A percentile compares a stretch with the other conserved stretches of the same genome.
These are phyloP conservation scores for Rubus idaeus DNA, from an alignment of 306 rosid species.

Conservation along the genomic window DNA sequence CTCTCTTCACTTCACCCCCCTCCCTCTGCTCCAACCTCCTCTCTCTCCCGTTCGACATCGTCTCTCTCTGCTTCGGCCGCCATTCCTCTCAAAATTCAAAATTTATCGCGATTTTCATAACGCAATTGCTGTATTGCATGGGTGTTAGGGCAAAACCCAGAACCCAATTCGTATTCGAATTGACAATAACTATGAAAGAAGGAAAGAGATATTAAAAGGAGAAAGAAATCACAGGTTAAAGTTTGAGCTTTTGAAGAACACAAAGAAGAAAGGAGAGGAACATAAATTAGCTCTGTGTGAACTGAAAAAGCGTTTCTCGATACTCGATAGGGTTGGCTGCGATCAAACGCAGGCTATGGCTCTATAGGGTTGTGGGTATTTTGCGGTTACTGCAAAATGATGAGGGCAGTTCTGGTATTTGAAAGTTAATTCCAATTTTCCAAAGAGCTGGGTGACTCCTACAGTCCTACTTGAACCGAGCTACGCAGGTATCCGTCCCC, in stretches of 20 bases:
- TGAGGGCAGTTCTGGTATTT: not conserved
- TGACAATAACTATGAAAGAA: not conserved
- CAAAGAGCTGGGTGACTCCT: too few relatives aligned
- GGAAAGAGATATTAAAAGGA: not conserved
- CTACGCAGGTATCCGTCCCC: too few relatives aligned
- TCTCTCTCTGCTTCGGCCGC: not conserved
- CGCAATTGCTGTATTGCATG: not conserved
- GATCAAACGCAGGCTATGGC: not conserved
- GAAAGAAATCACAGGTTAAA: not conserved
- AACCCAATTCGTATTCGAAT: not conserved
- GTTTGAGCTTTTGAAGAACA: not conserved
- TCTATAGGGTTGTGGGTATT: not conserved
- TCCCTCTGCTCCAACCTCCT: slow-evolving; percentile 9
- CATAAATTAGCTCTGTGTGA: not conserved
- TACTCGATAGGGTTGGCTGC: not conserved
- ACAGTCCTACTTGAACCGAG: too few relatives aligned
- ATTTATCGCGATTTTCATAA: not conserved
- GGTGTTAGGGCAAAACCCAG: slow-evolving; percentile 1
- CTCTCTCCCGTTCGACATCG: not conserved
- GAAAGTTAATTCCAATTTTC: too few relatives aligned
- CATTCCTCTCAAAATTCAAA: not conserved
- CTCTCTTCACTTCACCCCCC: not conserved
- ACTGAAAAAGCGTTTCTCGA: not conserved
- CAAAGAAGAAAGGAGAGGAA: not conserved
- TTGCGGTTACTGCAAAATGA: not conserved